These are phyloP conservation scores for Talaromyces pinophilus DNA, from an alignment of 2,329 filamentous ascomycete genomes.

Conservation along the genomic window DNA sequence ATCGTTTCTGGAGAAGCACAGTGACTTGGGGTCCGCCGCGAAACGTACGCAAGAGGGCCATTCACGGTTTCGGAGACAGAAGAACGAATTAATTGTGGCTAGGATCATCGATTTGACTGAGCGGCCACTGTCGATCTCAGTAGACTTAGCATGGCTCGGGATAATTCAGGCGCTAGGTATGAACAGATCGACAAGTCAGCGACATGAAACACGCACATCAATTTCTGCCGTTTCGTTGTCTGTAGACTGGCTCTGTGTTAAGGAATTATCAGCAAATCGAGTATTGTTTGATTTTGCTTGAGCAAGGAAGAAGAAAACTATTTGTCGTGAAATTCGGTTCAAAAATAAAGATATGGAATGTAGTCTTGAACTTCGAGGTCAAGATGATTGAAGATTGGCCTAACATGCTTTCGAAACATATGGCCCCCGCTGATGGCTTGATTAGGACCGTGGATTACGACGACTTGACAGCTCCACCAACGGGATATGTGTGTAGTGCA, in stretches of 20 bases:
- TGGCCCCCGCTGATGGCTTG: not conserved
- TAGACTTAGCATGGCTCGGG: not conserved
- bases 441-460: not conserved
- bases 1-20: not conserved
- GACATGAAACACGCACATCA: not conserved
- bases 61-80: not conserved
- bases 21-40: not conserved
- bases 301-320: not conserved
- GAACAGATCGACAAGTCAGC: not conserved
- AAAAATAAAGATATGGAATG: not conserved
- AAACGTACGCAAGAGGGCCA: not conserved
- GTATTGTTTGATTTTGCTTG: not conserved
- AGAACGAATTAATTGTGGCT: not conserved
- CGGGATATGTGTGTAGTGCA: not conserved
- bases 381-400: not conserved
- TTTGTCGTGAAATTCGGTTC: not conserved
- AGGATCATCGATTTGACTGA: not conserved
- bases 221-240: not conserved
- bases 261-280: not conserved
- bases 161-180: not conserved
- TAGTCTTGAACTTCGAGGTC: not conserved
- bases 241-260: not conserved
- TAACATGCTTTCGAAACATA: not conserved
- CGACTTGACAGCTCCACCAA: not conserved
- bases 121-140: not conserved